Evolutionary conservation across 768 basidiomycete genomes (phyloP), one percentile per base, ranked within the genome.

Genomic region (Cubamyces sp.): DNA sequence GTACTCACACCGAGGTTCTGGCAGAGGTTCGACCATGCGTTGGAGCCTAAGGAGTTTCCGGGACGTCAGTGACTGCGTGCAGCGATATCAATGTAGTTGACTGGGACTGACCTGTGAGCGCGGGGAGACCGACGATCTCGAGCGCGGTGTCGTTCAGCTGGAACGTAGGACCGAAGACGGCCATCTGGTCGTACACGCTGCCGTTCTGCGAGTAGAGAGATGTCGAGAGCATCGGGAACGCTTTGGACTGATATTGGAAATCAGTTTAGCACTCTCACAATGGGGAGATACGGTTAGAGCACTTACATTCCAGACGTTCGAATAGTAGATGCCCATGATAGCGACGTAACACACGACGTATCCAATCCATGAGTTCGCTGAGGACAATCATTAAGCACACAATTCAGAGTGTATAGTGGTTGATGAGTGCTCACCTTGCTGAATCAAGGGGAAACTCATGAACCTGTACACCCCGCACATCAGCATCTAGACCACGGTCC

Each of bases 361-460:
- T 5, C 86, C 86, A 30, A 85, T 65, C 83, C 84, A 86, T 0
- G 82, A 81, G 68, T 87, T 88, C 0, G 78, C 84, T 82, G 64
- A 1, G 54, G 1, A 64, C 43, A 8, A 60, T 23, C 14, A 41
- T 34, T 42, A 8, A 57, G 39, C 3, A 55, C 51, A 47, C 34
- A 7, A 30, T n/a, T 25, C 21, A n/a, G 41, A 30, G 50, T 34
- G 14, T 55, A 67, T 43, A 82, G 1, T 34, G 9, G 34, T 34
- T 11, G 6, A 34, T 34, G 34, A 5, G 11, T 5, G 9, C 34
- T 34, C 34, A 34, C 83, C 82, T 77, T 87, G 86, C 58, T 84
- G 84, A 19, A 81, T 74, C 3, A 87, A 66, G 11, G 86, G 85
- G 28, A 77, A 72, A 60, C 80, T 83, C 83, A 84, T 80, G 57